Conservation (phyloP, 345 rosid genomes). For the Viola odorata region DNA sequence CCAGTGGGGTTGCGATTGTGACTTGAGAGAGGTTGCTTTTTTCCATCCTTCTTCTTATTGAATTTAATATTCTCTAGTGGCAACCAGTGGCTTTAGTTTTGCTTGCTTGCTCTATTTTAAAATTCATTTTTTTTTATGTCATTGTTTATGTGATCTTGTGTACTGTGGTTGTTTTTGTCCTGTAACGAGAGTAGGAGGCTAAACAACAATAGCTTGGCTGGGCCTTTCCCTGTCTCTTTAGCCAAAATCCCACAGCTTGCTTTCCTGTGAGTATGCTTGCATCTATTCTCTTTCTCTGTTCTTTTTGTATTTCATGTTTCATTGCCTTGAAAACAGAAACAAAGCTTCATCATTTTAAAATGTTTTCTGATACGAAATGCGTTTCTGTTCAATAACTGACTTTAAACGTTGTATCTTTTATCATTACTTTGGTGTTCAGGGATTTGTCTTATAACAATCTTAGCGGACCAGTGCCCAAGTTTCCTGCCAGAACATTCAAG, state of each 20-base stretch:
- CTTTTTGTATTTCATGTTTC: constrained; percentile 5
- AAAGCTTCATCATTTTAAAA: background rate
- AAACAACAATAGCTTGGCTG: constrained; percentile 87
- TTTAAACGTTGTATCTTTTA: constrained; percentile 9
- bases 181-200: constrained; percentile 71
- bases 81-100: background rate
- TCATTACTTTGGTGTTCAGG: constrained; percentile 36
- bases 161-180: constrained; percentile 24
- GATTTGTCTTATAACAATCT: constrained; percentile 94
- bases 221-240: constrained; percentile 66
- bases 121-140: background rate
- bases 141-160: constrained; percentile 16
- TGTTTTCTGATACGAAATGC: constrained; percentile 3
- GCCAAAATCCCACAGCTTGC: constrained; percentile 68
- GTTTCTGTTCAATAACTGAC: constrained; percentile 6
- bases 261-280: constrained; percentile 65
- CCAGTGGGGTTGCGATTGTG: background rate
- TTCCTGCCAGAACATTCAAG: constrained; percentile 79
- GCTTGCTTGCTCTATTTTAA: background rate
- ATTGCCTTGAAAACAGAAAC: constrained; percentile 21
- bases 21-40: background rate
- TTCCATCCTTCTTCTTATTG: background rate
- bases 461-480: constrained; percentile 77
- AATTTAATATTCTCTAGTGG: constrained; percentile 1
- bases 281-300: constrained; percentile 8